Evolutionary conservation across 148 eudicot genomes (phyloP).

Genomic region (Cornus florida): DNA sequence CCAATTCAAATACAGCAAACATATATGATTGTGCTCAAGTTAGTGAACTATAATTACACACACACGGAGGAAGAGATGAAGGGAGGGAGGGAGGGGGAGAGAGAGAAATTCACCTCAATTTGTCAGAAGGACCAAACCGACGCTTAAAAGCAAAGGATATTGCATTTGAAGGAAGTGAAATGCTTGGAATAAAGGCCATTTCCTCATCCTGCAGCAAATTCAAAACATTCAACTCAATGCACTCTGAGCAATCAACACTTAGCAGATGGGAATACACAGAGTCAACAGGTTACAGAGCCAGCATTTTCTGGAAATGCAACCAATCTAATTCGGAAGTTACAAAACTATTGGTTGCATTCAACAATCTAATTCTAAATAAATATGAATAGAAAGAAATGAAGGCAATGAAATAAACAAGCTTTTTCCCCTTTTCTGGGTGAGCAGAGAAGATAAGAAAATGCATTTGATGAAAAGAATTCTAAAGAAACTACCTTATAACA

Average conservation of each 20-base stretch:
- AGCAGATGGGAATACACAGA: neutral
- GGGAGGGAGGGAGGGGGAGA: constrained; percentile 15
- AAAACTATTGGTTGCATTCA: neutral
- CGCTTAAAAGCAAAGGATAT: constrained; percentile 84
- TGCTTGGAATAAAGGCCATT: constrained; percentile 77
- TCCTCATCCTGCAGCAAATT: constrained; percentile 59
- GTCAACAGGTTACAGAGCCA: neutral
- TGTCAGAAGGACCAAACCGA: constrained; percentile 80
- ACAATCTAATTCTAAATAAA: neutral
- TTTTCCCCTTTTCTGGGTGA: too few species aligned
- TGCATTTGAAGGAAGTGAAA: constrained; percentile 85
- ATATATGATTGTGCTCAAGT: neutral
- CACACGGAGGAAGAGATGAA: constrained; percentile 21
- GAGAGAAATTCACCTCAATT: constrained; percentile 68
- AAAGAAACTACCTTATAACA: constrained; percentile 65
- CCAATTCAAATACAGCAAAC: neutral
- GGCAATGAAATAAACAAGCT: too few species aligned
- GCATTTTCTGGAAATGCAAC: neutral
- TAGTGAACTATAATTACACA: neutral
- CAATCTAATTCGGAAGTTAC: neutral
- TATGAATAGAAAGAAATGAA: neutral
- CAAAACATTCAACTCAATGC: neutral
- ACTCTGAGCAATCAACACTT: neutral
- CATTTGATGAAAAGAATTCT: constrained; percentile 12
- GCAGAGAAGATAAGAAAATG: neutral